These are phyloP conservation scores for Biscogniauxia marginata DNA, from an alignment of 2,329 filamentous ascomycete genomes.

Conservation along the genomic window DNA sequence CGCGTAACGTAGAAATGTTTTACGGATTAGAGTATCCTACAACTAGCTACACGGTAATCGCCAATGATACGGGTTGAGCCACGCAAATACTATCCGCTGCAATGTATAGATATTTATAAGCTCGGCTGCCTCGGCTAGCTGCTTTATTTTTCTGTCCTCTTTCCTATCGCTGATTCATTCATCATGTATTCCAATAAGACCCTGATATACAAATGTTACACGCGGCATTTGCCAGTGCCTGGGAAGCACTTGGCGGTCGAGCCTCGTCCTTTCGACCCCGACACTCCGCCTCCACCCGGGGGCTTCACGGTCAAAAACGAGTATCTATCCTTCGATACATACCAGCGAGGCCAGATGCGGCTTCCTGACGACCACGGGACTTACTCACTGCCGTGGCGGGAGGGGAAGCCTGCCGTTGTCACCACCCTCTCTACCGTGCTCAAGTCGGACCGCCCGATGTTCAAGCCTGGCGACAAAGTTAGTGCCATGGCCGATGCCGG, in stretches of 20 bases:
- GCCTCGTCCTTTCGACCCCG: background rate
- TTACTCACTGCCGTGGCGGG: background rate
- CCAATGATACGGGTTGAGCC: too few relatives aligned
- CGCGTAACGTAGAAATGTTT: too few relatives aligned
- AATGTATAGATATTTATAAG: too few relatives aligned
- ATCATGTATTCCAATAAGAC: slow-evolving; percentile 4
- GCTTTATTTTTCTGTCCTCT: too few relatives aligned
- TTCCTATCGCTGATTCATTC: too few relatives aligned
- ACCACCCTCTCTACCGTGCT: slow-evolving; percentile 1
- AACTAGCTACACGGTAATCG: too few relatives aligned
- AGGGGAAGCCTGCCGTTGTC: background rate
- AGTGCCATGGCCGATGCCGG: background rate
- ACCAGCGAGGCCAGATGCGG: too few relatives aligned
- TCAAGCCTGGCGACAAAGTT: background rate
- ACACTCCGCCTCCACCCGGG: background rate
- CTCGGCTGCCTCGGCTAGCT: too few relatives aligned
- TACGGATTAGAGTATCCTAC: too few relatives aligned
- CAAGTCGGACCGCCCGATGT: slow-evolving; percentile 1
- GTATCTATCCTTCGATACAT: slow-evolving; percentile 5
- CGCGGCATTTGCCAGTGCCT: background rate
- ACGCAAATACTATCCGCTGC: too few relatives aligned
- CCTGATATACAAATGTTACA: background rate
- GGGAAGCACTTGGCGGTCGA: slow-evolving; percentile 1
- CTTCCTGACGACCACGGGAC: background rate
- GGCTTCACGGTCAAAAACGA: slow-evolving; percentile 2